Percentiles rank a stretch among this genome's conserved stretches.
These are phyloP conservation scores for Leptodontidium sp. DNA, from an alignment of 2,329 filamentous ascomycete species.

Conservation along the genomic window DNA sequence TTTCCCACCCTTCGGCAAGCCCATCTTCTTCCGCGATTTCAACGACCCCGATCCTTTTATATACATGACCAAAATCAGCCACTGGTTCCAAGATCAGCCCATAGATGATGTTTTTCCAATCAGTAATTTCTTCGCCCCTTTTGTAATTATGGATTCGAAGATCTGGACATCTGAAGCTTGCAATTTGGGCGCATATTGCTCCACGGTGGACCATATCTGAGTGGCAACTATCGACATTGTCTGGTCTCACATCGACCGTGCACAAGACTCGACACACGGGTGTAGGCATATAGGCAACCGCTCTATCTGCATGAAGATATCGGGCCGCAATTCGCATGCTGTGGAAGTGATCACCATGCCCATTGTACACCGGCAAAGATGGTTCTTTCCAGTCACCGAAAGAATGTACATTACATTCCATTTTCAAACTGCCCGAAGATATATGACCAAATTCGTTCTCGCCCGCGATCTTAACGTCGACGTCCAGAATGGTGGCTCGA, in stretches of 20 bases:
- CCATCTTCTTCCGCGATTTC: slow-evolving; percentile 23
- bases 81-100: slow-evolving; percentile 15
- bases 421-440: neutral
- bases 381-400: neutral
- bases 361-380: slow-evolving; percentile 1
- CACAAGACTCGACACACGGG: slow-evolving; percentile 14
- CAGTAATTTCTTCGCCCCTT: neutral
- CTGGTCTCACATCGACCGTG: slow-evolving; percentile 11
- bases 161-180: slow-evolving; percentile 4
- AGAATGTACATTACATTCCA: neutral
- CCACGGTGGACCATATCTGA: neutral
- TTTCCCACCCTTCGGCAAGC: slow-evolving; percentile 16
- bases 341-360: neutral
- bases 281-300: neutral
- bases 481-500: slow-evolving; percentile 20
- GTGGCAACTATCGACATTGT: neutral
- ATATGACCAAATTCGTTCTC: slow-evolving; percentile 15
- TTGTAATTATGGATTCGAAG: neutral
- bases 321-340: neutral
- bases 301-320: neutral
- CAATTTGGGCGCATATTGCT: slow-evolving; percentile 21
- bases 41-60: slow-evolving; percentile 17
- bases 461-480: neutral
- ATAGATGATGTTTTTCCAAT: neutral
- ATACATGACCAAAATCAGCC: neutral